Evolutionary conservation across 352 stramenopile genomes (phyloP), one percentile per base, ranked within the genome.

Genomic region (Pythium aquatile): DNA sequence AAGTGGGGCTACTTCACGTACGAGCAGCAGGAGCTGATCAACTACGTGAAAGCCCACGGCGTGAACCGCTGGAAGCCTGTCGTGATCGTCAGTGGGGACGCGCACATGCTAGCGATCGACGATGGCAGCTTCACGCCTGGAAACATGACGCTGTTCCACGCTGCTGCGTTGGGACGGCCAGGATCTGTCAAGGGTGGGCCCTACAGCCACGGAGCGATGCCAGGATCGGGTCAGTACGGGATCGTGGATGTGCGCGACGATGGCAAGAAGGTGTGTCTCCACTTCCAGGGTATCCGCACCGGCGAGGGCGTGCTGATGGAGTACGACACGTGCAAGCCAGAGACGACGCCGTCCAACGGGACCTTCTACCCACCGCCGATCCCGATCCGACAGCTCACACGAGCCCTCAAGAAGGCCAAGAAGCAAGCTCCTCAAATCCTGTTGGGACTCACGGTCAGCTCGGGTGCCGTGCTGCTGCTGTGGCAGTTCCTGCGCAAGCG

Each of bases 51-150:
- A 54, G 77, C 49, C 1, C 77, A 91, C 37, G 79, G 69, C 5
- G 68, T 93, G 17, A 89, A 88, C 64, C 78, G 76, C 37, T 86
- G 72, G 70, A 83, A 90, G 28, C 81, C 79, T 2, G 79, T 97
- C 47, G 74, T 97, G 13, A 89, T 96, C 53, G 69, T 95, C 14
- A 91, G 82, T 53, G 89, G 89, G 20, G 89, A 97, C 56, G 89
- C 89, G 35, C 89, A 97, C 63, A 97, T 97, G 89, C 71, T 97
- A 11, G 89, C 88, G 10, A 76, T 94, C 16, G 89, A 97, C 37
- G 86, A 96, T 44, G 89, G 89, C 8, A 68, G 62, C 11, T 58
- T 94, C 69, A 90, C 74, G 32, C 81, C 84, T 0, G 88, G 87
- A 2, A 89, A 93, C 49, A 68, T 97, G 26, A 85, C 78, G 11